These are phyloP conservation scores for Quercus parvula DNA, from an alignment of 306 rosid species.

Conservation along the genomic window DNA sequence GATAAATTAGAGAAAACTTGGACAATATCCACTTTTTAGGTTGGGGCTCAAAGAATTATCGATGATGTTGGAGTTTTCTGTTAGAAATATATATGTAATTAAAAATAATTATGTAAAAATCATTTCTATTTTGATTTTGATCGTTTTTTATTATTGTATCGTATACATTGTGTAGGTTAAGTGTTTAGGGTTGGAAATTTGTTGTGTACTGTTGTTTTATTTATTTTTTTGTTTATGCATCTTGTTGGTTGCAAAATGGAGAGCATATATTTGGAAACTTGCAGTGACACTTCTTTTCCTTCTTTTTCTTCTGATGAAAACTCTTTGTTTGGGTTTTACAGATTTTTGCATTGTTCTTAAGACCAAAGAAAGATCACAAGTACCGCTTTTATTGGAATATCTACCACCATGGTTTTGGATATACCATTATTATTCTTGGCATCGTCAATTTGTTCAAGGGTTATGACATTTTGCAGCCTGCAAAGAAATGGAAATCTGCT, in stretches of 20 bases:
- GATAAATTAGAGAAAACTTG: neutral
- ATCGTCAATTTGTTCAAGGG: slow-evolving; percentile 75
- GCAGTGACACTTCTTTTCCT: slow-evolving; percentile 3
- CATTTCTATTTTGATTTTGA: no score
- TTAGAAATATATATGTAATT: neutral
- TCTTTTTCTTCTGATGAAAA: slow-evolving; percentile 9
- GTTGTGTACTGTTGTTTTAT: neutral
- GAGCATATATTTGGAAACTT: neutral
- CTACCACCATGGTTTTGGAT: slow-evolving; percentile 79
- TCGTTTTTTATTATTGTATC: no score
- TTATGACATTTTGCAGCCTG: slow-evolving; percentile 50
- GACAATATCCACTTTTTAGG: neutral
- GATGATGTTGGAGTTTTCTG: no score
- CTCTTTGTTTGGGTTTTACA: slow-evolving; percentile 15
- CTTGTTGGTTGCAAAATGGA: neutral
- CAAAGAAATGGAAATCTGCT: slow-evolving; percentile 51
- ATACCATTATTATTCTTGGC: slow-evolving; percentile 47
- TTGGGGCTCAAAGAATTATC: no score
- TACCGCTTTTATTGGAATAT: slow-evolving; percentile 68
- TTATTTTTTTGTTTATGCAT: neutral
- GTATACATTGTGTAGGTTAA: no score
- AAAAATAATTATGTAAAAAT: no score
- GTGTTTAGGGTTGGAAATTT: neutral
- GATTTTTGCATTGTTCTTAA: slow-evolving; percentile 73
- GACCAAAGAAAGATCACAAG: slow-evolving; percentile 80